These are phyloP conservation scores for Tetracentron sinense DNA, from an alignment of 164 flowering plant genomes.

Conservation along the genomic window DNA sequence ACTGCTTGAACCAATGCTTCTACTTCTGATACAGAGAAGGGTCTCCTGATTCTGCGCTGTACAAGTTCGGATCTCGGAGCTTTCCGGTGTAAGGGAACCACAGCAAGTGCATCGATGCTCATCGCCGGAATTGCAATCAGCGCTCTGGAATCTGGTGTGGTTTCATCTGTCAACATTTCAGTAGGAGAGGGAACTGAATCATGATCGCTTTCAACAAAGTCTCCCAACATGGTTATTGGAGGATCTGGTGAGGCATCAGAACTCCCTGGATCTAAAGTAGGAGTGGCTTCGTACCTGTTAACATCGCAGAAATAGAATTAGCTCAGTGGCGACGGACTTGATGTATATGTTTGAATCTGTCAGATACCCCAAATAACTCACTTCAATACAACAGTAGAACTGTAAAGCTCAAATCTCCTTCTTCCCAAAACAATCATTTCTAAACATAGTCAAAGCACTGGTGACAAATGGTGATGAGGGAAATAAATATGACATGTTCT, in stretches of 20 bases:
- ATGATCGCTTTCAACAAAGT: slow-evolving; percentile 58
- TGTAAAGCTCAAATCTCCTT: background rate
- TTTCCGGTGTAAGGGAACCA: slow-evolving; percentile 55
- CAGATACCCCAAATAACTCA: background rate
- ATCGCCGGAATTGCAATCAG: slow-evolving; percentile 54
- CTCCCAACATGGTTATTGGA: slow-evolving; percentile 29
- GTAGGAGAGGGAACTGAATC: slow-evolving; percentile 62
- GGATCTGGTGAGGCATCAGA: slow-evolving; percentile 33
- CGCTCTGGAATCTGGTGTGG: slow-evolving; percentile 53
- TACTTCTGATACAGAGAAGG: slow-evolving; percentile 94
- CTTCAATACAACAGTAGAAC: background rate
- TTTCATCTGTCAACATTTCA: slow-evolving; percentile 44
- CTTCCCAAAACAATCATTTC: too few relatives aligned
- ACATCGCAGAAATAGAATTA: background rate
- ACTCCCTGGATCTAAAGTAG: slow-evolving; percentile 24
- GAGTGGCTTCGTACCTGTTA: slow-evolving; percentile 44
- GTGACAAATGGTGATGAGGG: too few relatives aligned
- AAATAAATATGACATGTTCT: too few relatives aligned
- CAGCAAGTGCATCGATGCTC: slow-evolving; percentile 53
- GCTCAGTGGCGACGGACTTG: too few relatives aligned
- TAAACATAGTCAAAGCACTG: too few relatives aligned
- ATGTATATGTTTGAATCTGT: background rate
- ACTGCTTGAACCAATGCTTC: slow-evolving; percentile 98
- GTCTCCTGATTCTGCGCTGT: slow-evolving; percentile 92
- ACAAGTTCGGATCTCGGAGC: slow-evolving; percentile 59